Evolutionary conservation across 768 basidiomycete species (phyloP).

Genomic region (Lactarius pseudohatsudake): DNA sequence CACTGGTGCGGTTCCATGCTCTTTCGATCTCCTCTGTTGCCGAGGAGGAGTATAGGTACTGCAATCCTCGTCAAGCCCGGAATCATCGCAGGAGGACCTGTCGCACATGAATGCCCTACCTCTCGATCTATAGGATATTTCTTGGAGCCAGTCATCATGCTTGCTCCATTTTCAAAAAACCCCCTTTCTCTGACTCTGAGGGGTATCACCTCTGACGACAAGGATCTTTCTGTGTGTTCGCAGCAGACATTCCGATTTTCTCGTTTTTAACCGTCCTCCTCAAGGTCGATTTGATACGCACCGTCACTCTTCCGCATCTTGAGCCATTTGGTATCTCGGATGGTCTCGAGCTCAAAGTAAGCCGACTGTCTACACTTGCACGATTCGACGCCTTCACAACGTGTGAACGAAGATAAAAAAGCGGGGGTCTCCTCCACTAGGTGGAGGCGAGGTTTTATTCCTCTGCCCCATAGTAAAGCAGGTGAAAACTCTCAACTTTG

Average conservation of each 20-base stretch:
- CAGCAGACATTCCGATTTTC: conserved; percentile 6
- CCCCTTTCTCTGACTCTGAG: conserved; percentile 76
- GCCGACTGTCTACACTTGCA: conserved; percentile 27
- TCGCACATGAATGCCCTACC: conserved; percentile 85
- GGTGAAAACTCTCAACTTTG: conserved; percentile 89
- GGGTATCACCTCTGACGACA: conserved; percentile 91
- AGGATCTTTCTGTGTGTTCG: conserved; percentile 79
- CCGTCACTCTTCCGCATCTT: conserved; percentile 86
- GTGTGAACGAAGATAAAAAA: conserved; percentile 78
- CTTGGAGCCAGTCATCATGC: conserved; percentile 83
- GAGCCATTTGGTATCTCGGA: conserved; percentile 89
- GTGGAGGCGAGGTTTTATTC: conserved; percentile 93
- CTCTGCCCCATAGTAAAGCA: conserved; percentile 90
- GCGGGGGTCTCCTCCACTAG: conserved; percentile 86
- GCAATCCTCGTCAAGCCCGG: conserved; percentile 91
- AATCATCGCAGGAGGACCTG: conserved; percentile 76
- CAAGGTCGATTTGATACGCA: conserved; percentile 85
- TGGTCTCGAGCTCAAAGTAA: conserved; percentile 83
- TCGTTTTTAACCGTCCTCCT: not conserved
- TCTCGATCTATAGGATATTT: conserved; percentile 93
- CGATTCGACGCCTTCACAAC: not conserved
- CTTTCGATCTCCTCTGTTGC: conserved; percentile 5
- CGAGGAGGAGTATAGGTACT: conserved; percentile 58
- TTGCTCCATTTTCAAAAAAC: conserved; percentile 92
- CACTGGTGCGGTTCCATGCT: conserved; percentile 58